Base-by-base conservation (phyloP, 73 alveolate genomes). In the Breviolum minutum region DNA sequence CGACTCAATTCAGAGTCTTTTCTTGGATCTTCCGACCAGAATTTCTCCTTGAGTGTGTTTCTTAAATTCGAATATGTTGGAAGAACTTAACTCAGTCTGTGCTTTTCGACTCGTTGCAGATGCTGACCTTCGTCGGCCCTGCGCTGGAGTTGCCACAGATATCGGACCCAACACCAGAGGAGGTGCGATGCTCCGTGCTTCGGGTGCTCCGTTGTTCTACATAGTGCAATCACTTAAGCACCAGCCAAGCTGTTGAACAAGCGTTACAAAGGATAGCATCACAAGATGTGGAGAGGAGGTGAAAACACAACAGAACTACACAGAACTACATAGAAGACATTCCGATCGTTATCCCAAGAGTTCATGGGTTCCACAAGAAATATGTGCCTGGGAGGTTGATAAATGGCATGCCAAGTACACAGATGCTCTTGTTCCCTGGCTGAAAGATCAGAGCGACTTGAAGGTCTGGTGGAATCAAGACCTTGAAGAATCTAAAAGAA, bases 71-170 rank as follows among this genome's bases (percentile, higher is more conserved):
- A 24, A 24, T 2, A 69, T 69, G 79, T 24, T 17, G 19, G 79
- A 17, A 20, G 77, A 20, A 13, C 20, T 68, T 68, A 20, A 68
- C 20, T 20, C 86, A 24, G 62, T 77, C 30, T 7, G 22, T 40
- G 54, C 54, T 0, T 40, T 40, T 40, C 54, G 54, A 40, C 54
- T 40, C 54, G 54, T 20, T 8, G 26, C 95, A 87, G 95, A 29
- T 88, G 85, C 68, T 88, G 95, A 88, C 95, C 60, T 88, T 88
- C 83, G 95, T 88, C 30, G 95, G 95, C 27, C 95, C 95, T 22
- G 95, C 95, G 84, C 32, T 88, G 95, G 95, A 88, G 95, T 76
- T 88, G 69, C 95, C 95, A 16, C 73, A 88, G 95, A 40, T 88
- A 2, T 40, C 85, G 26, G 70, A 88, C 22, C 95, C 95, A 32